Base-by-base conservation (phyloP, 805 yeast species). In the Candida insectorum region DNA sequence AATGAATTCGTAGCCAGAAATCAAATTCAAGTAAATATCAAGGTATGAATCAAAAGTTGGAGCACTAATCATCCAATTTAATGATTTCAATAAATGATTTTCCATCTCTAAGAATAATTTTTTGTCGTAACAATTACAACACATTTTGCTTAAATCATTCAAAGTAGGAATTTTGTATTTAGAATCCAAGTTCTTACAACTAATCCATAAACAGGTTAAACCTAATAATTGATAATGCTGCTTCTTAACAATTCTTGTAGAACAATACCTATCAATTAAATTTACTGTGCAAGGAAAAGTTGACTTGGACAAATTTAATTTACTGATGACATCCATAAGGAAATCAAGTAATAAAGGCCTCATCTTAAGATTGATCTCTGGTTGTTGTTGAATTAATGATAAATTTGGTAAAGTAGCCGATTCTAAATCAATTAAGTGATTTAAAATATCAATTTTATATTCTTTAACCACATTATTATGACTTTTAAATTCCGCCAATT, bases 41-140 rank as follows among this genome's bases (percentile, higher is more conserved):
- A 81, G 62, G 47, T 79, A 79, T 9, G 73, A 60, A 54, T 81
- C 88, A 44, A 76, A 72, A 3, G 85, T 77, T 16, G 85, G 77
- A 21, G 71, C 62, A 31, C 76, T 69, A 23, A 81, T 60, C 42
- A 73, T 67, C 91, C 91, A 84, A 35, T 76, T 65, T 40, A 84
- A 61, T 4, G 77, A 66, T 48, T 73, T 76, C 37, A 83, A 62
- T 26, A 84, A 69, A 46, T 79, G 81, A 37, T 78, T 68, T 52
- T 84, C 94, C 77, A 81, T 77, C 49, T 77, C 79, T 37, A 78
- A 60, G 49, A 83, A 77, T 40, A 75, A 62, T 42, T 69, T 65
- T 43, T 69, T 72, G 33, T 75, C 67, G 54, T 76, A 78, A 49
- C 75, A 73, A 43, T 73, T 67, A 54, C 79, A 75, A 54, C 82